Conservation (phyloP, 1,139 yeast genomes). For the Saccharomycopsis hybrid region DNA sequence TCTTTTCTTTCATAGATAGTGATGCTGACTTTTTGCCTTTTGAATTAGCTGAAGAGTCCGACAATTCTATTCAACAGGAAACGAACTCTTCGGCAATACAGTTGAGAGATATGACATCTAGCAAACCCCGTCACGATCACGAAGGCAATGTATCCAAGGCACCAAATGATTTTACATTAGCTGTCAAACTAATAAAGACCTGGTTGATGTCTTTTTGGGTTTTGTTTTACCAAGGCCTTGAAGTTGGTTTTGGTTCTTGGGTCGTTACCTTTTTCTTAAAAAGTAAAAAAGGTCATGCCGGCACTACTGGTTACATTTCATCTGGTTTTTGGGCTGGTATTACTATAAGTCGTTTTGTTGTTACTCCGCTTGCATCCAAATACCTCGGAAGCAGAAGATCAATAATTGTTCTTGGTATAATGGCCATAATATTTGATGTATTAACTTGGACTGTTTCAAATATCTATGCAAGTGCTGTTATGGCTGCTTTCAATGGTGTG, state of each 20-base stretch:
- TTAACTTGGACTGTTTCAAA: constrained; percentile 44
- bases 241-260: constrained; percentile 69
- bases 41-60: no score
- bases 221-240: constrained; percentile 61
- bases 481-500: constrained; percentile 43
- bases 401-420: constrained; percentile 32
- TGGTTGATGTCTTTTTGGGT: constrained; percentile 52
- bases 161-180: constrained; percentile 27
- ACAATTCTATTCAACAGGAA: no score
- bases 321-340: constrained; percentile 72
- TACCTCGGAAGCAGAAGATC: constrained; percentile 44
- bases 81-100: background rate
- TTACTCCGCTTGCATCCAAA: constrained; percentile 29
- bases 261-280: constrained; percentile 55
- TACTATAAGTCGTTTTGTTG: constrained; percentile 49
- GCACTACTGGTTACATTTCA: constrained; percentile 53
- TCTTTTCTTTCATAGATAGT: constrained; percentile 37
- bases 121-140: background rate
- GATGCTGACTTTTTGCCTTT: constrained; percentile 31
- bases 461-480: constrained; percentile 37
- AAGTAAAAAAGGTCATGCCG: constrained; percentile 43
- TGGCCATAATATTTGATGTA: constrained; percentile 34
- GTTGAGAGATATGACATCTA: background rate
- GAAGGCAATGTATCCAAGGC: constrained; percentile 7
- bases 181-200: constrained; percentile 39